Evolutionary conservation across 169 alveolate species (phyloP).

Genomic region (Sarcocystis neurona): DNA sequence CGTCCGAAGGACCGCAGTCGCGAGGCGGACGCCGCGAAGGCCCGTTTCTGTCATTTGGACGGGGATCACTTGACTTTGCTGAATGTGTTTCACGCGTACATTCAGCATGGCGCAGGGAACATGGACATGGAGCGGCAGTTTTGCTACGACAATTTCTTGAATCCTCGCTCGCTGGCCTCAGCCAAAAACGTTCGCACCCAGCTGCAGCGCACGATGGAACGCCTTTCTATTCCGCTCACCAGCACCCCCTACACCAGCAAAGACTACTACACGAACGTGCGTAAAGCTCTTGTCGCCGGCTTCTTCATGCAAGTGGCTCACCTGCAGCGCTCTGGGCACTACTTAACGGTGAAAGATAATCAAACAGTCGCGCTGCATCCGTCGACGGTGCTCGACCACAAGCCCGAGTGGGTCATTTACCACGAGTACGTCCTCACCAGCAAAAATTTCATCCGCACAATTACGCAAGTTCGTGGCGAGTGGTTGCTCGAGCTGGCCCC

Average conservation of each 20-base stretch:
- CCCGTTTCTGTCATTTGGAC: constrained; percentile 91
- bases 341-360: constrained; percentile 93
- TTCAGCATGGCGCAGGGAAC: constrained; percentile 72
- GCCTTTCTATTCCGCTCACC: constrained; percentile 57
- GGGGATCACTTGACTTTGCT: constrained; percentile 98
- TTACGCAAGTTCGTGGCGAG: constrained; percentile 90
- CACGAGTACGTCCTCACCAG: constrained; percentile 97
- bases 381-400: constrained; percentile 90
- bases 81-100: constrained; percentile 82
- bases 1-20: constrained; percentile 89
- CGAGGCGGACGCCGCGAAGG: constrained; percentile 72
- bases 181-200: constrained; percentile 91
- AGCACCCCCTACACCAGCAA: constrained; percentile 65
- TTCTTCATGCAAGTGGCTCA: constrained; percentile 72
- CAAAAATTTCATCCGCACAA: constrained; percentile 94
- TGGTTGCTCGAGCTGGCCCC: constrained; percentile 91
- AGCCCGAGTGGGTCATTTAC: constrained; percentile 87
- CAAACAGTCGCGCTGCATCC: constrained; percentile 99
- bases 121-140: constrained; percentile 81
- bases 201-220: constrained; percentile 79
- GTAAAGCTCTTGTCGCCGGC: constrained; percentile 65
- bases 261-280: constrained; percentile 67
- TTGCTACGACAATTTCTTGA: constrained; percentile 88
- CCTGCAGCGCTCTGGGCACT: constrained; percentile 82
- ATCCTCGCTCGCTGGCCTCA: constrained; percentile 78